Percentiles rank a stretch among this genome's conserved stretches.
Evolutionary conservation across 139 green algal species (phyloP).

Genomic region (Chlamydomonas eustigma): DNA sequence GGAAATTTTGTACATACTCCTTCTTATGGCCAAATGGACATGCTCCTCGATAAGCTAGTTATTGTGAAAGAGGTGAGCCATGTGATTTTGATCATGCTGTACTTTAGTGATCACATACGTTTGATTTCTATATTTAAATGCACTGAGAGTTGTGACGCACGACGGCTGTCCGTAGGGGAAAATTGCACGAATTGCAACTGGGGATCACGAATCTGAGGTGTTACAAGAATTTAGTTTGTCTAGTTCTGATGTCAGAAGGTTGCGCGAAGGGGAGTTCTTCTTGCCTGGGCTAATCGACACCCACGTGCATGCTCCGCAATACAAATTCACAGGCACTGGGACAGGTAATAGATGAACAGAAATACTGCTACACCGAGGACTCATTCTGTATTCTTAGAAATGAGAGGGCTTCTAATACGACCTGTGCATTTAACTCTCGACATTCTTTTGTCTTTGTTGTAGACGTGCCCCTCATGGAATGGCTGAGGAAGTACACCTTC

Average conservation of each 20-base stretch:
- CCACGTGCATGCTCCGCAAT: conserved; percentile 44
- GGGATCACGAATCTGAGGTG: conserved; percentile 17
- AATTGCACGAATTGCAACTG: conserved; percentile 16
- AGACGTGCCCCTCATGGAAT: conserved; percentile 47
- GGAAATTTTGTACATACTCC: conserved; percentile 40
- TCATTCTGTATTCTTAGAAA: too few relatives aligned
- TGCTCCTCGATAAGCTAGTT: conserved; percentile 26
- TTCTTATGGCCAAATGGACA: conserved; percentile 30
- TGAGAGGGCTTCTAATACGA: too few relatives aligned
- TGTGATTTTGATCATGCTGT: neutral
- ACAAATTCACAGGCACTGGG: conserved; percentile 10
- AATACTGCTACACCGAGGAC: too few relatives aligned
- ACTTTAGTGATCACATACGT: neutral
- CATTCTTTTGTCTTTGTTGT: too few relatives aligned
- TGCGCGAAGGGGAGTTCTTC: conserved; percentile 39
- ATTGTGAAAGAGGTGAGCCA: conserved; percentile 18
- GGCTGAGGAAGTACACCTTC: conserved; percentile 48
- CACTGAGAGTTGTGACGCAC: neutral
- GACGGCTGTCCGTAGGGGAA: conserved; percentile 18
- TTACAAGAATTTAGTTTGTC: conserved; percentile 11
- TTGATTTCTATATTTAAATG: conserved; percentile 1
- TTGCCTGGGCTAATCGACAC: conserved; percentile 46
- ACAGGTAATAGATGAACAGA: too few relatives aligned
- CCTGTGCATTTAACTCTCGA: too few relatives aligned
- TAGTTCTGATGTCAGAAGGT: neutral